These are phyloP conservation scores for Rhodamnia rubescens DNA, from an alignment of 345 rosid species.

Conservation along the genomic window DNA sequence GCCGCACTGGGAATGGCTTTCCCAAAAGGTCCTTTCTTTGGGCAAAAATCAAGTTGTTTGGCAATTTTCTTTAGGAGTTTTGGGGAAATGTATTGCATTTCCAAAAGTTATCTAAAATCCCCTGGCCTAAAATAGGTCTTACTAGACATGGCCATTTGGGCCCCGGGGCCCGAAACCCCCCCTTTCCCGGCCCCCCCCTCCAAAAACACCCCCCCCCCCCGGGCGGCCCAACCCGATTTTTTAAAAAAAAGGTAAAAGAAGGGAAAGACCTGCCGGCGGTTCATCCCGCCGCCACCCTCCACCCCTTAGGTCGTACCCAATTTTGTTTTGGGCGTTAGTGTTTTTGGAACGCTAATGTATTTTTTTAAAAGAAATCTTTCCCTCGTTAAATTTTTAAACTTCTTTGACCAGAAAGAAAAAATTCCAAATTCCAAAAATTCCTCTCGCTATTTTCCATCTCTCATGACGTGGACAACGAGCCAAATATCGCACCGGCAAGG, in stretches of 20 bases:
- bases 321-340: background rate
- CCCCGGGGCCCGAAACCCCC: too few species aligned
- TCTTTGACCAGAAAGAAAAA: too few species aligned
- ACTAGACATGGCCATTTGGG: too few species aligned
- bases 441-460: background rate
- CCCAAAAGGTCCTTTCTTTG: background rate
- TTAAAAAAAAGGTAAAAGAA: too few species aligned
- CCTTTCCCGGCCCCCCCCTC: too few species aligned
- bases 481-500: too few species aligned
- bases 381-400: background rate
- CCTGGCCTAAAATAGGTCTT: background rate
- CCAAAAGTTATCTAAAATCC: background rate
- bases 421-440: background rate
- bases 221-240: too few species aligned
- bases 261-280: too few species aligned
- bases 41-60: background rate
- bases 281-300: too few species aligned
- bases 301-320: background rate
- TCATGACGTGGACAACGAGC: accelerated
- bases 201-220: too few species aligned
- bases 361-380: background rate
- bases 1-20: background rate
- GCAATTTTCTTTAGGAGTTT: background rate
- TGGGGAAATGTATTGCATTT: background rate
- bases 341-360: background rate